Percentiles rank a stretch among this genome's conserved stretches.
Evolutionary conservation across 805 yeast species (phyloP).

Genomic region (Ogataea methanolica): DNA sequence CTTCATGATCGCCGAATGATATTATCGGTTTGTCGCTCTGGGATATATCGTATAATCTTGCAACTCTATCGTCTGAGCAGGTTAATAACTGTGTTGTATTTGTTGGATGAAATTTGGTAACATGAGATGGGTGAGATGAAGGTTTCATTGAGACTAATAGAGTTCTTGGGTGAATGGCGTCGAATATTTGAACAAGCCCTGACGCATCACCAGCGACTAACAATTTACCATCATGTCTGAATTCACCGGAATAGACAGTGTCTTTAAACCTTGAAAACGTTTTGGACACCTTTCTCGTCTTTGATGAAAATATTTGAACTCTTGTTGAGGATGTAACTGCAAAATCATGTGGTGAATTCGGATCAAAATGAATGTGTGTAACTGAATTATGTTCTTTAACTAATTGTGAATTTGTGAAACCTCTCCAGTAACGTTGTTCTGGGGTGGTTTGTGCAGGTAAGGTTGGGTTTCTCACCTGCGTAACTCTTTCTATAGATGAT

Average conservation of each 20-base stretch:
- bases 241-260: constrained; percentile 87
- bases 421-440: constrained; percentile 92
- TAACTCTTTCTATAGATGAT: constrained; percentile 59
- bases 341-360: constrained; percentile 80
- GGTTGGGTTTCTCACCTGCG: constrained; percentile 64
- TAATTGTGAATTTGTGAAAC: constrained; percentile 76
- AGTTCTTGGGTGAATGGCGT: constrained; percentile 69
- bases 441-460: constrained; percentile 84
- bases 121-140: constrained; percentile 84
- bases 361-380: constrained; percentile 82
- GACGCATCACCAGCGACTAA: constrained; percentile 94
- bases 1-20: constrained; percentile 71
- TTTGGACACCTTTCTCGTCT: constrained; percentile 85
- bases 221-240: constrained; percentile 84
- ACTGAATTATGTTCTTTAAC: constrained; percentile 93
- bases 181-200: constrained; percentile 88
- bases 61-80: constrained; percentile 87
- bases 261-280: constrained; percentile 87
- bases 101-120: constrained; percentile 84
- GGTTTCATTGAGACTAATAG: constrained; percentile 78
- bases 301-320: constrained; percentile 89
- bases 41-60: constrained; percentile 83
- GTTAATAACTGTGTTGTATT: constrained; percentile 71
- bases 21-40: constrained; percentile 69
- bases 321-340: constrained; percentile 91